Base-by-base conservation (phyloP, 1,284 basidiomycete species). In the Cutaneotrichosporon sp. region DNA sequence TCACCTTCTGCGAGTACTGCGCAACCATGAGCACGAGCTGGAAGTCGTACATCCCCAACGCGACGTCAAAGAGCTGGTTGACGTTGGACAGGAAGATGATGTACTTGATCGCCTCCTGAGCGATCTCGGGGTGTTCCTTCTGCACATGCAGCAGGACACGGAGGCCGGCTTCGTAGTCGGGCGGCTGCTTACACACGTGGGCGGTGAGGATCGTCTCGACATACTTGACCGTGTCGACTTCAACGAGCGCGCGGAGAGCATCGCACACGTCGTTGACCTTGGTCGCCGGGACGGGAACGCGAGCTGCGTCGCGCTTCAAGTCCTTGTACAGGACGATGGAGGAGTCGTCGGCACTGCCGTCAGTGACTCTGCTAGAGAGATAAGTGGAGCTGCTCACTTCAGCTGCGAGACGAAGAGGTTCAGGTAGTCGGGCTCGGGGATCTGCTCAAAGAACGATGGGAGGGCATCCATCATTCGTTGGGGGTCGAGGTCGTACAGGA, bases 41-140 rank as follows among this genome's bases (percentile, higher is more conserved):
- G 81, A 99, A 97, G 80, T 99, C 93, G 80, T 99, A 99, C 93
- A 98, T 98, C 30, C 97, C 96, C 30, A 99, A 85, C 1, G 97
- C 97, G 6, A 91, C 90, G 76, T 98, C 89, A 81, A 95, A 99
- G 3, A 99, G 85, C 67, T 86, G 86, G 72, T 99, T 89, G 0
- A 94, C 92, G 74, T 98, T 93, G 18, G 93, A 92, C 36, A 99
- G 86, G 84, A 98, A 99, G 77, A 99, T 97, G 78, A 99, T 90
- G 75, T 99, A 99, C 78, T 96, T 97, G 73, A 98, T 90, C 2
- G 96, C 96, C 63, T 97, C 94, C 75, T 98, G 93, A 5, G 97
- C 91, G 0, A 92, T 81, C 46, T 87, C 84, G 0, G 89, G 86
- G 68, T 91, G 86, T 10, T 83, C 84, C 31, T 87, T 34, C 82